Evolutionary conservation across 169 alveolate genomes (phyloP).

Genomic region (Plasmodium cynomolgi): DNA sequence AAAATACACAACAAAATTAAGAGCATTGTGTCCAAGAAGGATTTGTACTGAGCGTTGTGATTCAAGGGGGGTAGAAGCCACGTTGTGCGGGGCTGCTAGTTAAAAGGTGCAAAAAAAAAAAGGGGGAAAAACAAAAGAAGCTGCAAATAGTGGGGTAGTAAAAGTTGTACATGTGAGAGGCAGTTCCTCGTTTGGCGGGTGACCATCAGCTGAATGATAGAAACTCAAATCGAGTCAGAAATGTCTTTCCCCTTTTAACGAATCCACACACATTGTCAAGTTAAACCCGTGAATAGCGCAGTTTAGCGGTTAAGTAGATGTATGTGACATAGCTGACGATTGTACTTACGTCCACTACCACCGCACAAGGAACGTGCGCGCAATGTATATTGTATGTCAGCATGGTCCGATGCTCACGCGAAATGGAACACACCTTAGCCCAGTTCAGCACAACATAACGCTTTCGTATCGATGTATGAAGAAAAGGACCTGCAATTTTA

Average conservation of each 20-base stretch:
- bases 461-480: background rate
- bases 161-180: background rate
- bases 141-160: background rate
- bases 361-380: background rate
- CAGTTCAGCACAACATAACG: background rate
- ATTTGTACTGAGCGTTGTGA: slow-evolving; percentile 6
- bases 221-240: background rate
- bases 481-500: background rate
- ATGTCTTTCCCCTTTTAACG: background rate
- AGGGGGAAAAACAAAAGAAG: background rate
- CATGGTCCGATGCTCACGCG: background rate
- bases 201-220: background rate
- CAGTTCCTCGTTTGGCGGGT: background rate
- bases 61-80: background rate
- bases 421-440: background rate
- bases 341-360: background rate
- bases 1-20: slow-evolving; percentile 50
- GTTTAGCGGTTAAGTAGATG: background rate
- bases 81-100: background rate
- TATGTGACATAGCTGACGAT: background rate
- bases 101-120: background rate
- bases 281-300: background rate
- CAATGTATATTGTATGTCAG: background rate
- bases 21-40: slow-evolving; percentile 59
- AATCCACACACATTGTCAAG: background rate